Evolutionary conservation across 345 rosid species (phyloP), one percentile per base, ranked within the genome.

Genomic region (Syzygium oleosum): DNA sequence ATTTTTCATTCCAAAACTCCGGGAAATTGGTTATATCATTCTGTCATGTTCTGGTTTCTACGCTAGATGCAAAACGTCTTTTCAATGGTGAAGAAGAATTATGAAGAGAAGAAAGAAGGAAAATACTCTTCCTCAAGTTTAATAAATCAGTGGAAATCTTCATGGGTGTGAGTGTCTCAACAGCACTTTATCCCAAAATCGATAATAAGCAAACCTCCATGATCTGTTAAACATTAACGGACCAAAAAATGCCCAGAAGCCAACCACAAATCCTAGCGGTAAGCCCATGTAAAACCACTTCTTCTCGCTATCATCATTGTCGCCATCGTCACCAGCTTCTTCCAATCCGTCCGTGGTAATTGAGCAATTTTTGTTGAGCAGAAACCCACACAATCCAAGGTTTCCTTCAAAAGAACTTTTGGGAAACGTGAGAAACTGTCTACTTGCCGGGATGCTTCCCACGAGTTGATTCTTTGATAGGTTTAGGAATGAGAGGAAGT

Each of bases 401-500:
- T 93, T 93, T 3, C 92, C 92, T 59, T 77, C 31, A 5, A 68
- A 93, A 15, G 92, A 90, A 86, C 80, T 85, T 19, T 80, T 27
- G 8, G 58, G 87, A 95, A 93, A 90, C 29, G 92, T 84, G 49
- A 52, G 85, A 21, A 94, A 43, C 65, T 93, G 94, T 31, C 56
- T 85, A 1, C 88, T 61, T 6, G 0, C 22, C 12, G 91, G 95
- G 22, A 93, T 93, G 51, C 0, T 53, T 58, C 94, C 94, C 25
- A 34, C 79, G 2, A 92, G 87, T 2, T 63, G 87, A 87, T 92
- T 93, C 43, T 90, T 5, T 12, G 94, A 94, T 27, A 94, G 59
- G 89, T 94, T 88, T 46, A 94, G 56, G 52, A 88, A 23, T 0
- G 93, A 53, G 41, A 93, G 89, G 86, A 90, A 93, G 84, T n/a